Conservation (phyloP, 345 rosid species). For the Eucalyptus coolabah region DNA sequence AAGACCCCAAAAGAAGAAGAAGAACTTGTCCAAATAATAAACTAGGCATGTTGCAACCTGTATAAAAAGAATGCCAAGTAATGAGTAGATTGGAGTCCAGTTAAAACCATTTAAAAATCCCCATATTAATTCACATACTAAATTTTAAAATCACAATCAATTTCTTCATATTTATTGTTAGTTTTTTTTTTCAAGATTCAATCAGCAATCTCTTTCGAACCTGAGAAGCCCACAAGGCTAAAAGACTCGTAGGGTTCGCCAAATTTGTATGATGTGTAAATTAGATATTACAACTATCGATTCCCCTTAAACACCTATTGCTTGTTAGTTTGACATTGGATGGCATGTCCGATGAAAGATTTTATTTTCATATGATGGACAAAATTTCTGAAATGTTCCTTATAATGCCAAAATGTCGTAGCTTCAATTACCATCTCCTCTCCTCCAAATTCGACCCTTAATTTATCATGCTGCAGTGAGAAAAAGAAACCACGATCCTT, state of each 20-base stretch:
- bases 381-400: neutral
- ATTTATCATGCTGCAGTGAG: neutral
- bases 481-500: accelerated
- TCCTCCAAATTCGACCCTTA: neutral
- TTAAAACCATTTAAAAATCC: neutral
- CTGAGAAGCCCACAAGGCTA: accelerated
- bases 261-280: neutral
- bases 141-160: neutral
- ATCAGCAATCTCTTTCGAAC: no score
- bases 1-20: no score
- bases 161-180: no score
- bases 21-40: neutral
- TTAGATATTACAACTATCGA: neutral
- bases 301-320: neutral
- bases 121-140: neutral
- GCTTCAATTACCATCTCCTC: neutral
- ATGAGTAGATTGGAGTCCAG: accelerated
- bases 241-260: accelerated
- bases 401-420: neutral
- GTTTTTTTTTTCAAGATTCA: neutral
- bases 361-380: neutral
- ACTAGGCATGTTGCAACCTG: neutral
- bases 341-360: accelerated
- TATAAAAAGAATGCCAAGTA: neutral
- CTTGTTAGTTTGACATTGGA: neutral